phyloP scores from a whole-genome alignment of 1,284 basidiomycete species.

The Stereum hirsutum region DNA sequence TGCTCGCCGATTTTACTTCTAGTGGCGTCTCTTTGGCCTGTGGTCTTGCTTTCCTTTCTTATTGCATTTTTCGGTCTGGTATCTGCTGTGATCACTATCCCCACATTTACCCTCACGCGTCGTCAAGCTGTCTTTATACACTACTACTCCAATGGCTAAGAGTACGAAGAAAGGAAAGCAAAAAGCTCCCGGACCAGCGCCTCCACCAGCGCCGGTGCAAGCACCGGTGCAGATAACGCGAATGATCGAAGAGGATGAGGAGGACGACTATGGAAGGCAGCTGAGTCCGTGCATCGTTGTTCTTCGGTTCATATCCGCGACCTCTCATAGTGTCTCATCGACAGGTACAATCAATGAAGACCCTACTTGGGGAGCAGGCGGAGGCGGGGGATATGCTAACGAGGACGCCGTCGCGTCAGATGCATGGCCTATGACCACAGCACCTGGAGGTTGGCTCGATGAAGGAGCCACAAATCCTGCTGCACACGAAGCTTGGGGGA shows the following conservation, averaged over 20 bases:
- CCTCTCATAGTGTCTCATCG: neutral
- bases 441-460: neutral
- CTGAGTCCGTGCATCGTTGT: constrained; percentile 9
- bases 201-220: too few species aligned
- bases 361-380: neutral
- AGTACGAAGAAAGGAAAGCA: constrained; percentile 32
- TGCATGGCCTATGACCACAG: neutral
- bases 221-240: too few species aligned
- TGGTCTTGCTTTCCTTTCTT: too few species aligned
- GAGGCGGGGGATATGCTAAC: neutral
- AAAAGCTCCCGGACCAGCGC: too few species aligned
- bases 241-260: constrained; percentile 5
- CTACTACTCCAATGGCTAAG: too few species aligned
- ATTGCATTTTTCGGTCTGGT: too few species aligned
- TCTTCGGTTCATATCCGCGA: neutral
- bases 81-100: too few species aligned
- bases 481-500: neutral
- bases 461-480: neutral
- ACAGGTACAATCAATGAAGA: constrained; percentile 3
- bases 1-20: too few species aligned
- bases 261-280: neutral
- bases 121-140: too few species aligned
- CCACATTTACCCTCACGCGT: too few species aligned
- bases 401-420: neutral
- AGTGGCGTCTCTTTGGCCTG: too few species aligned